phyloP scores from a whole-genome alignment of 768 basidiomycete genomes.

The Suillus fuscotomentosus region DNA sequence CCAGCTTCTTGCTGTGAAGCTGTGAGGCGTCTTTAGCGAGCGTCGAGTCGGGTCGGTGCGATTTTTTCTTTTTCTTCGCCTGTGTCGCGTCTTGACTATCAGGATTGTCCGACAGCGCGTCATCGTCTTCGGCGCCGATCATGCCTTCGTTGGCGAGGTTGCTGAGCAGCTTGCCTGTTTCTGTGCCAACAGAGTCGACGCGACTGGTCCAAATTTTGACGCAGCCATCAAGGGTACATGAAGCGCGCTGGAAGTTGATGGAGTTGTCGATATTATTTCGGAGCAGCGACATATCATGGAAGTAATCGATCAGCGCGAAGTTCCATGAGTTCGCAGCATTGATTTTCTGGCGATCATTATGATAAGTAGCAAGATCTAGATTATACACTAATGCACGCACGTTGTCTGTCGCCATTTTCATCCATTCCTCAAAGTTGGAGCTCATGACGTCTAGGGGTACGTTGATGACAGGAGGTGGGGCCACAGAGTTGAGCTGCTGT shows the following conservation, averaged over 20 bases:
- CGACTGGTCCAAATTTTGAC: constrained; percentile 99
- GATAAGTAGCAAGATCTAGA: not conserved
- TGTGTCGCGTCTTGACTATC: constrained; percentile 67
- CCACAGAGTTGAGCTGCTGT: constrained; percentile 60
- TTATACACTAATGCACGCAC: constrained; percentile 47
- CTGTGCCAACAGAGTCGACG: constrained; percentile 94
- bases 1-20: constrained; percentile 87
- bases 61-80: constrained; percentile 57
- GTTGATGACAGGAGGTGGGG: constrained; percentile 53
- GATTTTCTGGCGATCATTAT: constrained; percentile 76
- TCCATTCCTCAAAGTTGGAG: constrained; percentile 98
- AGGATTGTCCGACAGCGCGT: constrained; percentile 55
- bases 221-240: constrained; percentile 95
- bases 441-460: constrained; percentile 82
- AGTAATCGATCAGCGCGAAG: constrained; percentile 97
- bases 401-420: constrained; percentile 99
- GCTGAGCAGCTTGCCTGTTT: constrained; percentile 91
- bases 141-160: constrained; percentile 75
- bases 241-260: constrained; percentile 99
- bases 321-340: constrained; percentile 97
- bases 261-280: constrained; percentile 92
- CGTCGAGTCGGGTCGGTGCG: constrained; percentile 74
- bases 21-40: constrained; percentile 85
- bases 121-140: constrained; percentile 57
- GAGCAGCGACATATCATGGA: constrained; percentile 95